These are phyloP conservation scores for Flueggea neowawraea DNA, from an alignment of 441 rosid species.

Conservation along the genomic window DNA sequence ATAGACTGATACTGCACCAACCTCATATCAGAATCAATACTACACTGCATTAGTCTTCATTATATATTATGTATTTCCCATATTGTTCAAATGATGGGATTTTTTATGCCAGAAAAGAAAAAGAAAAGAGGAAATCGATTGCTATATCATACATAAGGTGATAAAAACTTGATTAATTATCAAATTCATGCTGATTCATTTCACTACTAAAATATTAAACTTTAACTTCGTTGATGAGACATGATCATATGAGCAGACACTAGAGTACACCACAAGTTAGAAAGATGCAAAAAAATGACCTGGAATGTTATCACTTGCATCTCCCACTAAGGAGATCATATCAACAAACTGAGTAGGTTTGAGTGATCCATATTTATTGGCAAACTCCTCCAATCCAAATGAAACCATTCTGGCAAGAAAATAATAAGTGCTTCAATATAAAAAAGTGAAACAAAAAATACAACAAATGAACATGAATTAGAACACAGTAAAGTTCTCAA, in stretches of 20 bases:
- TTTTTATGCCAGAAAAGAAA: not conserved
- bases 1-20: not conserved
- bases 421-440: not conserved
- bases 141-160: no score
- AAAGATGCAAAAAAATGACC: constrained; percentile 37
- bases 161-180: no score
- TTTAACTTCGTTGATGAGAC: no score
- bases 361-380: constrained; percentile 68
- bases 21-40: not conserved
- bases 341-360: constrained; percentile 93
- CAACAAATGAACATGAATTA: not conserved
- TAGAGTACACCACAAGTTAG: not conserved
- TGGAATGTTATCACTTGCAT: constrained; percentile 87
- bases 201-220: no score
- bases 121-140: no score
- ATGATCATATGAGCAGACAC: no score
- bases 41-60: no score
- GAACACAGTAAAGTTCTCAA: not conserved
- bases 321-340: constrained; percentile 83
- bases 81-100: not conserved
- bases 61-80: not conserved
- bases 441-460: not conserved
- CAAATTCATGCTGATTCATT: no score
- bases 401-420: constrained; percentile 72
- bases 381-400: constrained; percentile 92